Percentiles rank a stretch among this genome's conserved stretches.
Conservation (phyloP, 768 basidiomycete genomes). For the Naematelia aurantialba region DNA sequence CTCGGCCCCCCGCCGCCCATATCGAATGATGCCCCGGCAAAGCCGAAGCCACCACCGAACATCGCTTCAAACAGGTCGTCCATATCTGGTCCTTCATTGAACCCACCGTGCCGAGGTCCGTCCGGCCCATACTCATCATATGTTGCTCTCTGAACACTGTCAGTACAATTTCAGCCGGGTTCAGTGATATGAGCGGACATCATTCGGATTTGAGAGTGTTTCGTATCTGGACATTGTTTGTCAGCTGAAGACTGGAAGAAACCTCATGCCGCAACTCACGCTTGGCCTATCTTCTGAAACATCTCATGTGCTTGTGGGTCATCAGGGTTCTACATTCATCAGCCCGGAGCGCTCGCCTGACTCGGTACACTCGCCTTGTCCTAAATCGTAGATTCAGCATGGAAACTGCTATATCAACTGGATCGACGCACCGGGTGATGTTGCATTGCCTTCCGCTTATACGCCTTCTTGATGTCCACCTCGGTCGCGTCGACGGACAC, state of each 20-base stretch:
- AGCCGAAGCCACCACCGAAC: slow-evolving; percentile 57
- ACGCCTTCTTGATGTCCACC: slow-evolving; percentile 92
- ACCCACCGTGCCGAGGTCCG: slow-evolving; percentile 30
- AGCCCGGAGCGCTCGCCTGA: not conserved
- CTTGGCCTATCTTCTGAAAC: slow-evolving; percentile 85
- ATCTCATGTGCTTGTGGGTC: slow-evolving; percentile 75
- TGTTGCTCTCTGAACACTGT: slow-evolving; percentile 29
- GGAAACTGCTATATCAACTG: not conserved
- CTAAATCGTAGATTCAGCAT: slow-evolving; percentile 12
- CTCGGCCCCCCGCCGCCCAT: slow-evolving; percentile 14
- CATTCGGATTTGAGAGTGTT: slow-evolving; percentile 40
- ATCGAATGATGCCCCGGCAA: slow-evolving; percentile 61
- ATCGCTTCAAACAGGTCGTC: slow-evolving; percentile 50
- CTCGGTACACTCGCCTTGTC: slow-evolving; percentile 19
- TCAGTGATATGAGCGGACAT: slow-evolving; percentile 15
- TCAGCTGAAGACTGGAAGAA: not conserved
- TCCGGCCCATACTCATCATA: slow-evolving; percentile 44
- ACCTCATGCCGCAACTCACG: slow-evolving; percentile 55
- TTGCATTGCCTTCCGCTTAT: slow-evolving; percentile 77
- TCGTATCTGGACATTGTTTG: slow-evolving; percentile 30
- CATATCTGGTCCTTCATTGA: slow-evolving; percentile 55
- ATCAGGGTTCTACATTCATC: slow-evolving; percentile 67
- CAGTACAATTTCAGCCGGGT: not conserved
- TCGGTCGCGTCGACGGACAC: slow-evolving; percentile 66
- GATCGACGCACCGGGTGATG: slow-evolving; percentile 45